Evolutionary conservation across 2,329 filamentous ascomycete species (phyloP).

Genomic region (Hypoxylon sp.): DNA sequence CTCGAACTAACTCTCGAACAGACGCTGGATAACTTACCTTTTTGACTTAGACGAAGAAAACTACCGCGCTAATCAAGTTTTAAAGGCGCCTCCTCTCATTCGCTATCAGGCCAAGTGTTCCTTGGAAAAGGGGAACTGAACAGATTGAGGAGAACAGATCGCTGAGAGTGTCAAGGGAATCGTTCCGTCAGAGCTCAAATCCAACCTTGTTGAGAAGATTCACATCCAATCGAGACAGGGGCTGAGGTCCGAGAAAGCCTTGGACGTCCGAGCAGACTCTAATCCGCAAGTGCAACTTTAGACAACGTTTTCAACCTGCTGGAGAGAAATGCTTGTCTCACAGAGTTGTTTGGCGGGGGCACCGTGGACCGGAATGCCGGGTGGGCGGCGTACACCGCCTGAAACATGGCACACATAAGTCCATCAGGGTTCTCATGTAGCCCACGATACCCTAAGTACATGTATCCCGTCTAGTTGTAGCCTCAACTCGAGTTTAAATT

Average conservation of each 20-base stretch:
- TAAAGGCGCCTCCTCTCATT: background rate
- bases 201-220: too few species aligned
- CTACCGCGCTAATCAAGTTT: background rate
- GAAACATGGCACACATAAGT: constrained; percentile 26
- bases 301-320: background rate
- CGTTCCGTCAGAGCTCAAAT: too few species aligned
- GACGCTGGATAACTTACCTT: background rate
- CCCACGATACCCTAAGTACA: constrained; percentile 16
- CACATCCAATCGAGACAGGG: background rate
- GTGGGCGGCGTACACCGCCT: constrained; percentile 34
- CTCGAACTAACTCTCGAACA: background rate
- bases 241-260: too few species aligned
- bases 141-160: background rate
- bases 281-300: background rate
- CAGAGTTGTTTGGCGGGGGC: background rate
- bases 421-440: constrained; percentile 39
- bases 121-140: background rate
- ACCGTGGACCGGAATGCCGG: constrained; percentile 4
- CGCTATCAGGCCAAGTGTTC: background rate
- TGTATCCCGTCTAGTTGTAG: constrained; percentile 6
- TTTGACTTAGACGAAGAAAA: background rate
- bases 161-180: background rate
- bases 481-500: constrained; percentile 6
- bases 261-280: too few species aligned
- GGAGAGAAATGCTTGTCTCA: background rate